Base-by-base conservation (phyloP, 2,329 filamentous ascomycete genomes). In the Fusarium illudens region DNA sequence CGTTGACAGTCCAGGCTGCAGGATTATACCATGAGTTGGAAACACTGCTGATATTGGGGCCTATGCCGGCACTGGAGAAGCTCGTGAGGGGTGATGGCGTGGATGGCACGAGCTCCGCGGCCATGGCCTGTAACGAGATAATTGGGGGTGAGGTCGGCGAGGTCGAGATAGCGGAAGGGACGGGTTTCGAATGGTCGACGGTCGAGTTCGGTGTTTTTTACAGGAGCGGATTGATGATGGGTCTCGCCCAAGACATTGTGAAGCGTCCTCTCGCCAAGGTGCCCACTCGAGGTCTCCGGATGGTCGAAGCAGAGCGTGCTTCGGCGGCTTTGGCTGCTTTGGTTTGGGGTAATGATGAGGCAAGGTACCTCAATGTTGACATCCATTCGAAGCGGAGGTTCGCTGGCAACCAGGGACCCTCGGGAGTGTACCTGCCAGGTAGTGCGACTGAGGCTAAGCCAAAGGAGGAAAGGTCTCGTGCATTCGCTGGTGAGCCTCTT, bases 1-100 rank as follows among this genome's bases (percentile, higher is more conserved):
- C 80, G 77, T 89, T 88, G 62, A 86, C 82, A 6, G 84, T 84
- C 86, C 87, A 89, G 58, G 80, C 77, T 19, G 85, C 84, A 70
- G 89, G 75, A 70, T 87, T 86, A 67, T 83, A 80, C 85, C 85
- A 87, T 56, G 83, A 57, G 54, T 61, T 46, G 52, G 57, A 19
- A n/a, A 49, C 20, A 52, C 30, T 33, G 58, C 51, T 46, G 27
- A 63, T 65, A 42, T 60, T 65, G 36, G 53, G 20, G 44, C 53
- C 53, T 51, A 59, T 50, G 33, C 44, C 58, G 34, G 60, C 50
- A 33, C 53, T 57, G 54, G 63, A 57, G 19, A 73, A 66, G 61
- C 51, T 70, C 37, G 72, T 65, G 57, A 65, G 58, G 39, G 70
- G 53, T 33, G 66, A 63, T 54, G 62, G 62, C 42, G 65, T 67